These are phyloP conservation scores for Pyricularia sp. DNA, from an alignment of 2,329 filamentous ascomycete genomes.

Conservation along the genomic window DNA sequence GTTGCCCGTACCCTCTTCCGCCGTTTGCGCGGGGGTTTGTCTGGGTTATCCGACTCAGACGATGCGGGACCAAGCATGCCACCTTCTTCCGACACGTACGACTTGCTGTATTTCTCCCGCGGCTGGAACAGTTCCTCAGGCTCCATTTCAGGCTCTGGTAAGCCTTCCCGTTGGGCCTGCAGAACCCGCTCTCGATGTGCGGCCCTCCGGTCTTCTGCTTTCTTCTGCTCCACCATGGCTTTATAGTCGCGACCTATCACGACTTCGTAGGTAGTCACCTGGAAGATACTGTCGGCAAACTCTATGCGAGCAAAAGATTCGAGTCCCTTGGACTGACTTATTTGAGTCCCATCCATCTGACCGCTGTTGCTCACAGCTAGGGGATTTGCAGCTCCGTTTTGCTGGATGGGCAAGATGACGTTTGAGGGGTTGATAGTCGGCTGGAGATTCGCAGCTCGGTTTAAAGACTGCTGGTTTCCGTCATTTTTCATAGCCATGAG, in stretches of 20 bases:
- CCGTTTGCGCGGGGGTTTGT: slow-evolving; percentile 28
- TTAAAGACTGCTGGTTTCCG: not conserved
- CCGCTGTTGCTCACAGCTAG: slow-evolving; percentile 17
- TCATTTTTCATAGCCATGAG: not conserved
- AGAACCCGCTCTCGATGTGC: slow-evolving; percentile 22
- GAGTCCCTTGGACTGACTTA: slow-evolving; percentile 23
- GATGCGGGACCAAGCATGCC: slow-evolving; percentile 54
- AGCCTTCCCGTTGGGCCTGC: slow-evolving; percentile 32
- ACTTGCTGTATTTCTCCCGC: slow-evolving; percentile 44
- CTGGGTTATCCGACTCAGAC: slow-evolving; percentile 40
- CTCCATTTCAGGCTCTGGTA: slow-evolving; percentile 38
- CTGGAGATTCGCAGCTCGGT: not conserved
- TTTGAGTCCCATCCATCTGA: slow-evolving; percentile 11
- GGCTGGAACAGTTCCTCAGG: slow-evolving; percentile 22
- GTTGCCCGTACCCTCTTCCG: slow-evolving; percentile 26
- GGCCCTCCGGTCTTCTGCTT: slow-evolving; percentile 34
- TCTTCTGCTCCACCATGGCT: slow-evolving; percentile 38
- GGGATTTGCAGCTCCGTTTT: slow-evolving; percentile 18
- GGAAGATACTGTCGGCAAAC: slow-evolving; percentile 64
- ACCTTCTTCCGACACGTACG: slow-evolving; percentile 56
- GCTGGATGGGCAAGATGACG: slow-evolving; percentile 13
- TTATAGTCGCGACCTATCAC: slow-evolving; percentile 59
- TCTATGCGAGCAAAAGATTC: slow-evolving; percentile 49
- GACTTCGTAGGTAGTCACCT: slow-evolving; percentile 63
- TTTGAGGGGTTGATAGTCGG: slow-evolving; percentile 4